Evolutionary conservation across 805 yeast species (phyloP), one percentile per base, ranked within the genome.

Genomic region (Metschnikowia noctiluminum): DNA sequence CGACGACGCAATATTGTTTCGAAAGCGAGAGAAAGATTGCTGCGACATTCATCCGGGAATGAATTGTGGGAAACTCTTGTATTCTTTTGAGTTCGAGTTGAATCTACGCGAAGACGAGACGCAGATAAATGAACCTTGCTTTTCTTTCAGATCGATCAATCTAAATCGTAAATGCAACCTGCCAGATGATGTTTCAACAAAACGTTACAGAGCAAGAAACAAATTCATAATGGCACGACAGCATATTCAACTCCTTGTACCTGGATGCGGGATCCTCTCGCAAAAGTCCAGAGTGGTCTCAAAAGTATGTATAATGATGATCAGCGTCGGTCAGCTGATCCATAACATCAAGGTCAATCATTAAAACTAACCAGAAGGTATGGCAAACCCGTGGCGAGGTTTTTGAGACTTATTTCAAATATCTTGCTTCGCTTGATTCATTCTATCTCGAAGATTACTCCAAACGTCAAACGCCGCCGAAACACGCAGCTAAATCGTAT

Each of bases 201-300:
- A 46, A 16, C 32, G 36, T 28, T 46, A 46, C 28, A 41, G 50
- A 4, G 40, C 46, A 10, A 46, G 50, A 15, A 46, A 46, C 35
- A 35, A 26, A 9, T 46, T 46, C 27, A 46, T 46, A 5, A 38
- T 46, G 43, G 46, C 46, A 11, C 37, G 50, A 32, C 50, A 46
- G 11, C 50, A 46, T 28, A 7, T 42, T 13, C 46, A 37, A 27
- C 28, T 38, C 12, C 11, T 46, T 9, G 7, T 46, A 5, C 35
- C 46, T 6, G 36, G 43, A 3, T 9, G 9, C 36, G 13, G 7
- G 8, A 13, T 27, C 4, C 35, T 38, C 9, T 34, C 43, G 15
- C n/a, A 28, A 28, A 40, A 38, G n/a, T 45, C 48, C n/a, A 39
- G 21, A 21, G 12, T 21, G 9, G 30, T 40, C 14, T 45, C 48